Conservation (phyloP, 2,329 filamentous ascomycete species). For the Dothideomycetes sp. region DNA sequence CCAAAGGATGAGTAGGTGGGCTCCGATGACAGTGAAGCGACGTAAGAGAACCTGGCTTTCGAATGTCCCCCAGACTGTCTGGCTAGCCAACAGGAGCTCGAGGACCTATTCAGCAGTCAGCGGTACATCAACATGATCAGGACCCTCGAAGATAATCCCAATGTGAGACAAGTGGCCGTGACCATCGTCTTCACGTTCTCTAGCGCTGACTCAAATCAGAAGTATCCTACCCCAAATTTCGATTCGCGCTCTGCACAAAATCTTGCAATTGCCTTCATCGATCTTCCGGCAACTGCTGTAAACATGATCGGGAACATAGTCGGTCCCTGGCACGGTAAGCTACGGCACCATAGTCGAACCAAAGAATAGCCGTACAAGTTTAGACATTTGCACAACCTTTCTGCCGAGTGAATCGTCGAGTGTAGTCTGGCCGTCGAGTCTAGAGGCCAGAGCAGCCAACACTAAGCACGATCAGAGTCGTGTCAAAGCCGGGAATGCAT, state of each 20-base stretch:
- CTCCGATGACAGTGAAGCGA: slow-evolving; percentile 20
- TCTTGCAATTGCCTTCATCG: slow-evolving; percentile 25
- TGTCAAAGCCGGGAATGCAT: neutral
- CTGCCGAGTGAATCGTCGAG: slow-evolving; percentile 15
- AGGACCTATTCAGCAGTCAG: slow-evolving; percentile 17
- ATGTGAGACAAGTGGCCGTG: too few species aligned
- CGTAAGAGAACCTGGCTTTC: slow-evolving; percentile 23
- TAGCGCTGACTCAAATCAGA: too few species aligned
- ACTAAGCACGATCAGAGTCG: slow-evolving; percentile 12
- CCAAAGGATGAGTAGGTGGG: slow-evolving; percentile 23
- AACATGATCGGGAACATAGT: slow-evolving; percentile 27
- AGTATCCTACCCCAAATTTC: slow-evolving; percentile 18
- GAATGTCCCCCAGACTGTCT: slow-evolving; percentile 25
- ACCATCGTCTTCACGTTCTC: too few species aligned
- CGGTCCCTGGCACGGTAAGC: slow-evolving; percentile 14
- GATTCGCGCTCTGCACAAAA: slow-evolving; percentile 22
- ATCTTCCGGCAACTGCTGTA: slow-evolving; percentile 22
- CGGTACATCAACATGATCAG: too few species aligned
- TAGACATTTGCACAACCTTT: slow-evolving; percentile 19
- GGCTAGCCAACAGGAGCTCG: slow-evolving; percentile 24
- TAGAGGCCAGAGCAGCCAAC: slow-evolving; percentile 16
- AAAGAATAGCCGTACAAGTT: slow-evolving; percentile 13
- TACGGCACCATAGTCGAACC: neutral
- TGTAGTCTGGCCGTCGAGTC: slow-evolving; percentile 18
- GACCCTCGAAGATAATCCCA: too few species aligned